Percentiles rank a stretch among this genome's conserved stretches.
Conservation (phyloP, 2,329 filamentous ascomycete genomes). For the Aspergillus flavus region DNA sequence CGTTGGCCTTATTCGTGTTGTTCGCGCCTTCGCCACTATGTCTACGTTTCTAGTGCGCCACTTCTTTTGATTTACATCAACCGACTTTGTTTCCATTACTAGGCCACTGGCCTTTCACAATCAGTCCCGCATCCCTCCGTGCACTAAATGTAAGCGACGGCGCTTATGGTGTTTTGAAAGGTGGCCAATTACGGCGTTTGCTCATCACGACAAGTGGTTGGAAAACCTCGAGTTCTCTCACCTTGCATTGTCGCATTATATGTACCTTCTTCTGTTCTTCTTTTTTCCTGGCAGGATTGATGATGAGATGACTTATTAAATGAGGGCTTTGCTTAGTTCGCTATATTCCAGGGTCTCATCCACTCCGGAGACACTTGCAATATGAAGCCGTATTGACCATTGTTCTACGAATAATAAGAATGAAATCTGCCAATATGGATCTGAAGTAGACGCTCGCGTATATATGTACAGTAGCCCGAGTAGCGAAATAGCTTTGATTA, state of each 20-base stretch:
- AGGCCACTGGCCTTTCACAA: constrained; percentile 3
- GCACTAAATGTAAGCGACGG: constrained; percentile 32
- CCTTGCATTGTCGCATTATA: constrained; percentile 12
- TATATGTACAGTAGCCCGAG: not conserved
- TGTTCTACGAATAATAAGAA: constrained; percentile 6
- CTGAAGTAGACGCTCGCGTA: constrained; percentile 10
- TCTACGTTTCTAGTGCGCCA: constrained; percentile 10
- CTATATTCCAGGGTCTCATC: not conserved
- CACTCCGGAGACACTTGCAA: constrained; percentile 3
- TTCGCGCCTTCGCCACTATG: constrained; percentile 11
- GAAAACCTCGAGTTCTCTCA: constrained; percentile 2
- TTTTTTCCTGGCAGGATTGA: constrained; percentile 23
- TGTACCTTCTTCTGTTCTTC: constrained; percentile 8
- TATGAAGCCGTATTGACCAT: not conserved
- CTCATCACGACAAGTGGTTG: constrained; percentile 14
- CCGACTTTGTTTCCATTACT: constrained; percentile 9
- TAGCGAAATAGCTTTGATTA: no score
- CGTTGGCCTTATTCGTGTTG: constrained; percentile 15
- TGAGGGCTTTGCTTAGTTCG: constrained; percentile 9
- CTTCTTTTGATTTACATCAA: constrained; percentile 12
- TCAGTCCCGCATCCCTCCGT: constrained; percentile 12
- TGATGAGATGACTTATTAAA: constrained; percentile 31
- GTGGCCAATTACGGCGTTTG: constrained; percentile 25
- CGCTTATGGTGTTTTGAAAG: constrained; percentile 34
- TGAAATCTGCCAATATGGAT: constrained; percentile 10